These are phyloP conservation scores for Metschnikowia cerradonensis DNA, from an alignment of 805 yeast genomes.

Conservation along the genomic window DNA sequence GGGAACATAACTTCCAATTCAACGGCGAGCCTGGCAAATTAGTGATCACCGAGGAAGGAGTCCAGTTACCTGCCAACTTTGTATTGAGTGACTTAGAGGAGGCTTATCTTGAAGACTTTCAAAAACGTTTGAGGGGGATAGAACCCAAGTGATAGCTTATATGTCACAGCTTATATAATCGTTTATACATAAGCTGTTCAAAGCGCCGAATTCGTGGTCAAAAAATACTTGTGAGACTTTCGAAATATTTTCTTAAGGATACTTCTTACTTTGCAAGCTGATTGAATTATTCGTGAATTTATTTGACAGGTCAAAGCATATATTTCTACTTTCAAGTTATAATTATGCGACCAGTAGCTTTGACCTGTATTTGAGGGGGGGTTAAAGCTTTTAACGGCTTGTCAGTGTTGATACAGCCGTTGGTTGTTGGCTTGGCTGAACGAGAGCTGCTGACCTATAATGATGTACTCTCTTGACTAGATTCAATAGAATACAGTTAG, in stretches of 20 bases:
- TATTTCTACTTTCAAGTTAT: too few relatives aligned
- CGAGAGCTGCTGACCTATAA: too few relatives aligned
- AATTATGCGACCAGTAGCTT: too few relatives aligned
- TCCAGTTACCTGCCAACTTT: background rate
- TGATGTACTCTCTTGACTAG: background rate
- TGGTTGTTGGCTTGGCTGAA: too few relatives aligned
- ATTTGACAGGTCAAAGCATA: too few relatives aligned
- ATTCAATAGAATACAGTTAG: conserved; percentile 3
- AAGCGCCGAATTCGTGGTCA: background rate
- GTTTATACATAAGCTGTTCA: background rate
- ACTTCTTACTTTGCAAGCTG: too few relatives aligned
- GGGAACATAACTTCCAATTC: background rate
- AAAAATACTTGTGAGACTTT: background rate
- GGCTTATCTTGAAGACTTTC: background rate
- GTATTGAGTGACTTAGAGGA: background rate
- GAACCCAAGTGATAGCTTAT: background rate
- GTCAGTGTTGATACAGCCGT: too few relatives aligned
- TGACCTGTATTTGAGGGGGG: too few relatives aligned
- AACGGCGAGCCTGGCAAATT: background rate
- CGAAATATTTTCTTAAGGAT: too few relatives aligned
- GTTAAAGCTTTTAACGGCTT: too few relatives aligned
- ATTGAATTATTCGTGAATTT: too few relatives aligned
- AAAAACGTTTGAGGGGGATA: background rate
- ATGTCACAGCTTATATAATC: background rate
- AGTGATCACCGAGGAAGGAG: background rate